Percentiles rank a stretch among this genome's conserved stretches.
Conservation (phyloP, 1,284 basidiomycete genomes). For the Ceratobasidium sp. region DNA sequence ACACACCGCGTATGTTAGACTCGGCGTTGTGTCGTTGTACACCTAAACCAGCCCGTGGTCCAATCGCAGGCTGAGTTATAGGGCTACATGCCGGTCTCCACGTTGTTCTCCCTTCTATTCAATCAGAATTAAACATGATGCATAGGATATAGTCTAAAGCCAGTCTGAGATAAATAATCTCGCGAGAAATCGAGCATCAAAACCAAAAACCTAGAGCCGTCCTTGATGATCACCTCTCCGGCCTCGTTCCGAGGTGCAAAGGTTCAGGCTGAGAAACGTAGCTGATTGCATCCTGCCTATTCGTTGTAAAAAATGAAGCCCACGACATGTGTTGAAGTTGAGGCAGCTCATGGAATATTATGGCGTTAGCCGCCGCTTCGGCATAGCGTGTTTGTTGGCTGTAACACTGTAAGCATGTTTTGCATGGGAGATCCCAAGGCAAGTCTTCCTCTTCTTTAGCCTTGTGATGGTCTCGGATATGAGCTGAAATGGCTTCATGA, state of each 20-base stretch:
- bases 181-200: not conserved
- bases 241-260: too few species aligned
- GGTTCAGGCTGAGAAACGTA: not conserved
- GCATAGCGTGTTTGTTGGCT: not conserved
- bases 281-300: conserved; percentile 5
- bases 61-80: too few species aligned
- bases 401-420: not conserved
- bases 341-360: conserved; percentile 9
- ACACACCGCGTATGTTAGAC: too few species aligned
- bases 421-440: not conserved
- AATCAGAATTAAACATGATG: too few species aligned
- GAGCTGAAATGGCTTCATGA: conserved; percentile 16
- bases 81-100: too few species aligned
- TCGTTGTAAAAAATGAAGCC: conserved; percentile 15
- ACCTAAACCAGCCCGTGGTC: too few species aligned
- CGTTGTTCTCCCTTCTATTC: too few species aligned
- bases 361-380: conserved; percentile 4
- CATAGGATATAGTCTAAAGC: too few species aligned
- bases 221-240: not conserved
- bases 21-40: too few species aligned
- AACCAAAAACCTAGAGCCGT: not conserved
- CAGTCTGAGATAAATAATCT: too few species aligned
- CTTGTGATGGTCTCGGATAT: not conserved
- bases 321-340: conserved; percentile 8
- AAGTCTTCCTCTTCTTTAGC: not conserved